Conservation (phyloP, 352 stramenopile species). For the Phytophthora quininea region DNA sequence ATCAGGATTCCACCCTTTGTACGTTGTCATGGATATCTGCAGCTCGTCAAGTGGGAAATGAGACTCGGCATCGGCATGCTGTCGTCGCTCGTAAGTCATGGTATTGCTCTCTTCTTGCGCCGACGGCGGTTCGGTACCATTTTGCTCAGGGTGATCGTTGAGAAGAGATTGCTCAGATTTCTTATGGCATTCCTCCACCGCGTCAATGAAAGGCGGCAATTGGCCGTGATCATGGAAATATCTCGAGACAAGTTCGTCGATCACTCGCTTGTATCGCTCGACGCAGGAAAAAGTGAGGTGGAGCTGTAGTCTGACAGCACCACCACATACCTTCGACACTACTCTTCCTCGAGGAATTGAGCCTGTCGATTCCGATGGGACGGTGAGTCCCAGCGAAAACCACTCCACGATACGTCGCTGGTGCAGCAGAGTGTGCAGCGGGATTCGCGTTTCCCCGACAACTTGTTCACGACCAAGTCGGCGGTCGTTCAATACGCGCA, state of each 20-base stretch:
- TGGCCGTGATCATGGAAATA: conserved; percentile 59
- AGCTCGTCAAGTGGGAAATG: conserved; percentile 37
- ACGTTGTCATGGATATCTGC: conserved; percentile 23
- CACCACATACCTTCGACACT: conserved; percentile 41
- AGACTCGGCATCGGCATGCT: conserved; percentile 18
- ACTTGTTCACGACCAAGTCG: conserved; percentile 70
- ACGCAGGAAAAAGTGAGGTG: conserved; percentile 69
- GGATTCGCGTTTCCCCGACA: conserved; percentile 71
- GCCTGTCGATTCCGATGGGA: conserved; percentile 13
- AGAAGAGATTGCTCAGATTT: conserved; percentile 1
- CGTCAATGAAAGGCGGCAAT: conserved; percentile 67
- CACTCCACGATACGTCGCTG: conserved; percentile 70
- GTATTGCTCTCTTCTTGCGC: conserved; percentile 18
- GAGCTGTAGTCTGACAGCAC: conserved; percentile 58
- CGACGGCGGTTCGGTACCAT: conserved; percentile 20
- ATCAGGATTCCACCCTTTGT: conserved; percentile 18
- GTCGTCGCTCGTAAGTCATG: conserved; percentile 10
- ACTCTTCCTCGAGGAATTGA: conserved; percentile 11
- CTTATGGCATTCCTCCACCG: conserved; percentile 29
- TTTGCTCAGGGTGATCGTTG: conserved; percentile 42
- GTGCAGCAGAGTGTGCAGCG: conserved; percentile 59
- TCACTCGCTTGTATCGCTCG: conserved; percentile 58
- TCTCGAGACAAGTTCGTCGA: conserved; percentile 68
- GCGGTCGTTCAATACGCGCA: conserved; percentile 76
- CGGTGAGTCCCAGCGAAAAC: conserved; percentile 53